Evolutionary conservation across 2,329 filamentous ascomycete genomes (phyloP).

Genomic region (Trichoderma endophyticum): DNA sequence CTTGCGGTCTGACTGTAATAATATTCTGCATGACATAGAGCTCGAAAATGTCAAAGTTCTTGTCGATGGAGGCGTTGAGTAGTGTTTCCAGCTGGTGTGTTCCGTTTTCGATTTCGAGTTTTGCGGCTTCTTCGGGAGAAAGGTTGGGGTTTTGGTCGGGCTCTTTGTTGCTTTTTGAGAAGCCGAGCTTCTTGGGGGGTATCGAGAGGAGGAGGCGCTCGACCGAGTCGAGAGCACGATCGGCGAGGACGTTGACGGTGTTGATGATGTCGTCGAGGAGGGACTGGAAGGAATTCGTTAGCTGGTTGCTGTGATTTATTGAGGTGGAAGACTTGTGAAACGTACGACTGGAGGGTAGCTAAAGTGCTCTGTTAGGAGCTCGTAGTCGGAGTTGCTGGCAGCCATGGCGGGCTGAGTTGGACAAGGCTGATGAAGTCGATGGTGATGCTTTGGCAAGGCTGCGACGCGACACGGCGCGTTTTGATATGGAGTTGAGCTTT

Average conservation of each 20-base stretch:
- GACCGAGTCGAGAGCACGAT: conserved; percentile 82
- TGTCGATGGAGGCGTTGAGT: conserved; percentile 76
- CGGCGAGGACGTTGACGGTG: conserved; percentile 88
- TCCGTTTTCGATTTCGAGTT: conserved; percentile 79
- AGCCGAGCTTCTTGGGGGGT: conserved; percentile 76
- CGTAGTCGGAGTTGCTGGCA: conserved; percentile 49
- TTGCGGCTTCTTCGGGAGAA: conserved; percentile 40
- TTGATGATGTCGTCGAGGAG: conserved; percentile 98
- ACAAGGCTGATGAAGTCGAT: conserved; percentile 6
- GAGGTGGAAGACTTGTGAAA: conserved; percentile 22
- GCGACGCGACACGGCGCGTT: conserved; percentile 20
- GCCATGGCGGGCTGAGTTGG: conserved; percentile 26
- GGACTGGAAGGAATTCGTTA: conserved; percentile 51
- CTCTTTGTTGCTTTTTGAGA: conserved; percentile 44
- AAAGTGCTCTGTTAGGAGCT: conserved; percentile 90
- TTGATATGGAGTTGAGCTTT: neutral
- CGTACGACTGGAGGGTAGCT: conserved; percentile 87
- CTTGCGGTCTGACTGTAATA: conserved; percentile 63
- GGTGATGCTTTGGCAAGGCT: neutral
- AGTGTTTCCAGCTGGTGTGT: conserved; percentile 81
- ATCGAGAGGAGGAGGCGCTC: conserved; percentile 76
- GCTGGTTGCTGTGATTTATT: neutral
- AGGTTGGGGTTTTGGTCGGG: conserved; percentile 30
- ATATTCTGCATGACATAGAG: conserved; percentile 89
- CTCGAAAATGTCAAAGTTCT: conserved; percentile 82